Evolutionary conservation across 441 rosid genomes (phyloP), one percentile per base, ranked within the genome.

Genomic region (Corymbia citriodora): DNA sequence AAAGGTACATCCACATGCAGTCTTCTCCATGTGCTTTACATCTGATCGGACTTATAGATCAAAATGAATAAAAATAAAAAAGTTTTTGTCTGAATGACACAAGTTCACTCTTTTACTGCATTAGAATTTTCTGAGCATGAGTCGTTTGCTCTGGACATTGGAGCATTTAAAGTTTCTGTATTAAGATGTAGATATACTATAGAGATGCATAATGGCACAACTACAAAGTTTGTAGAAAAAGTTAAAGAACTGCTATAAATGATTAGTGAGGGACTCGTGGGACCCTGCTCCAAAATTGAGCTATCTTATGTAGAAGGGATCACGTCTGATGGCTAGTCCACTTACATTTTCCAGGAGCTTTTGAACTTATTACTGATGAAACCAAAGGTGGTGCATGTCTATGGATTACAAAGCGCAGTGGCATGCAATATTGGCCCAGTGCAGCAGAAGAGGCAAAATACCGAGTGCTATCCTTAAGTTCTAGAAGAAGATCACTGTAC

Each of bases 401-500:
- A 49, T 97, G 99, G 99, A 95, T 98, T 91, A 95, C 99, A 79
- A 96, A 94, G 85, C 98, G 99, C 85, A 96, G 95, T 79, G 99
- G 99, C 88, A 88, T 96, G 94, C 98, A 97, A 93, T 98, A 97
- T 94, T 97, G 99, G 99, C 99, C 99, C 86, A 93, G 95, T 91
- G 95, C 97, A 52, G 72, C 70, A 52, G 99, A 97, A 93, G 90
- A 94, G 93, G 94, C 94, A 89, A 97, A 97, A 94, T 97, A 97
- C 94, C 6, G 70, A 90, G 48, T 95, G 94, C 93, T 45, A 65
- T 95, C 94, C 89, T 93, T 93, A 90, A 89, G 92, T 89, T 94
- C 95, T 90, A 91, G 89, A 29, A 95, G 92, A 91, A 90, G 55
- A 88, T 68, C 89, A 52, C 89, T 95, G 61, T 92, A 88, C 90